Evolutionary conservation across 2,329 filamentous ascomycete species (phyloP), one percentile per base, ranked within the genome.

Genomic region (Ceratocystis harringtonii): DNA sequence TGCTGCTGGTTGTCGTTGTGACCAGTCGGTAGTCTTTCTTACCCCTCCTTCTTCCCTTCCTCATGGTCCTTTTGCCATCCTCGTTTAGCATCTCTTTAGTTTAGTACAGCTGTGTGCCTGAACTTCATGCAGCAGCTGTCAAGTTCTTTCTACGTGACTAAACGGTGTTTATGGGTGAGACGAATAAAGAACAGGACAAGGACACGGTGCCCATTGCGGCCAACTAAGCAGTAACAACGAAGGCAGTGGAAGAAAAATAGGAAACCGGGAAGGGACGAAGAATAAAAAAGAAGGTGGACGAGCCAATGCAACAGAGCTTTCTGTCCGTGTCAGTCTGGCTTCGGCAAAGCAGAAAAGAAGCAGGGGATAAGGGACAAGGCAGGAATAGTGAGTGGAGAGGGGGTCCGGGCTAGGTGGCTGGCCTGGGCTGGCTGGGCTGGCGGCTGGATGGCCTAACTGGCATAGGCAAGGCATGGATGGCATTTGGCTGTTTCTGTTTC

Each of bases 401-500:
- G 48, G 48, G 48, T 22, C 45, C n/a, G n/a, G 45, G 45, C 45
- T 6, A 28, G 48, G 48, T 52, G 48, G 48, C 48, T 52, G 48
- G 36, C 36, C 36, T 41, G 36, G 10, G 36, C 36, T 41, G 36
- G 36, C 36, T 36, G 17, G 45, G 8, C 17, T n/a, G 22, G n/a
- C 45, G 22, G 17, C 45, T 22, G 22, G 45, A 50, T 10, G 22
- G 45, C 6, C n/a, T n/a, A 12, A 50, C n/a, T n/a, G 45, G n/a
- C n/a, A 22, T 22, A 50, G 45, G 45, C 22, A 22, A 50, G 17
- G 22, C n/a, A 22, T n/a, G 45, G 45, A n/a, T 50, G 45, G 55
- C 25, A 58, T 58, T 36, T 58, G 55, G 28, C 12, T 36, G 55
- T 58, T 58, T 58, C 28, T 58, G 55, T 58, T 58, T 58, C 55